Evolutionary conservation across 1,139 yeast genomes (phyloP), one percentile per base, ranked within the genome.

Genomic region (Geotrichum histeridarum): DNA sequence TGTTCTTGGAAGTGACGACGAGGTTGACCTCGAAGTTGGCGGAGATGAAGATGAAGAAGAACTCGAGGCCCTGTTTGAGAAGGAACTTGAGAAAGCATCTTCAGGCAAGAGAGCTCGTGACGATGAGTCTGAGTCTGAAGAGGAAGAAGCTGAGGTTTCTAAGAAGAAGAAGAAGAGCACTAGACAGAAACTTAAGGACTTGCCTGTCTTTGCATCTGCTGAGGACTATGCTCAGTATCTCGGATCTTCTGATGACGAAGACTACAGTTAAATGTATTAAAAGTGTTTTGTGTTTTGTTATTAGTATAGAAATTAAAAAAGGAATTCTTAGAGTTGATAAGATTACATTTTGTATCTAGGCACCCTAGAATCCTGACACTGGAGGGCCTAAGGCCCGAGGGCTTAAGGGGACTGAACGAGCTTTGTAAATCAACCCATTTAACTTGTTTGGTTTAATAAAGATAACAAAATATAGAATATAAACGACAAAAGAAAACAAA

Each of bases 191-290:
- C 73, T 85, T 64, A 83, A 79, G 67, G 81, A 79, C 56, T 73
- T 91, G 60, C 97, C 98, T 18, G 78, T 83, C 18, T 91, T 89
- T 74, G 98, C 96, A 1, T 84, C 94, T 48, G 95, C 83, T 8
- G 96, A 87, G 47, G 96, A 89, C 61, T 91, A 90, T 68, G 85
- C 95, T 22, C 76, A 85, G 66, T 85, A 84, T 64, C 73, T 88
- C 46, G 55, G 51, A 22, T 77, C 79, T 49, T 83, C 66, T 8
- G 63, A 63, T 37, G 67, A 64, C 44, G 68, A 65, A 48, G 67
- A 65, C 47, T 63, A 54, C 38, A 55, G 56, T 50, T 60, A 53
- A 38, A n/a, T 30, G n/a, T n/a, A 4, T 15, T 30, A n/a, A 18
- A 12, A 36, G 15, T 14, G 14, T 35, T 45, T 45, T 8, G 11